A percentile compares a stretch with the other conserved stretches of the same genome.
Evolutionary conservation across 768 basidiomycete genomes (phyloP).

Genomic region (Xerocomellus intermedius): DNA sequence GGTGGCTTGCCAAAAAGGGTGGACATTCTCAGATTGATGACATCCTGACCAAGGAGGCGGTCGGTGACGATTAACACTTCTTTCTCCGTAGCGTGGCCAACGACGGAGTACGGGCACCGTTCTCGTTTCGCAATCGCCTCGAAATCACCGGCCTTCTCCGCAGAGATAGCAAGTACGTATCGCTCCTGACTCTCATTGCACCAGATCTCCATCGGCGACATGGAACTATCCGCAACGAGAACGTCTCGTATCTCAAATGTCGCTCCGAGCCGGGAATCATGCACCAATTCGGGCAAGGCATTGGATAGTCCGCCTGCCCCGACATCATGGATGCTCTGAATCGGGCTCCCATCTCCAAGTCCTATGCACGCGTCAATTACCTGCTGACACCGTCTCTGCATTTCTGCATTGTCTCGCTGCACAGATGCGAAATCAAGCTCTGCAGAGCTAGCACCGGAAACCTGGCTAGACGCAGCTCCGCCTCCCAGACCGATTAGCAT

Average conservation of each 20-base stretch:
- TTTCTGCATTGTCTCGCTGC: slow-evolving; percentile 97
- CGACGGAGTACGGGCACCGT: slow-evolving; percentile 89
- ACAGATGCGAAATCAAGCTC: slow-evolving; percentile 97
- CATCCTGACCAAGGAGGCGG: slow-evolving; percentile 70
- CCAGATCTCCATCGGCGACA: slow-evolving; percentile 99
- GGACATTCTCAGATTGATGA: slow-evolving; percentile 90
- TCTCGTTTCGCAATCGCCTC: slow-evolving; percentile 80
- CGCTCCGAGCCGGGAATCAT: slow-evolving; percentile 91
- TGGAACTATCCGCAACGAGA: slow-evolving; percentile 83
- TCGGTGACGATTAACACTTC: slow-evolving; percentile 89
- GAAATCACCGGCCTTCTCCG: slow-evolving; percentile 61
- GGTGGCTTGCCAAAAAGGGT: slow-evolving; percentile 97
- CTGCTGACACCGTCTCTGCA: slow-evolving; percentile 96
- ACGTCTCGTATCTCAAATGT: slow-evolving; percentile 93
- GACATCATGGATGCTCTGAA: slow-evolving; percentile 97
- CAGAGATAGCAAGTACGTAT: slow-evolving; percentile 88
- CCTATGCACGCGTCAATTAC: slow-evolving; percentile 91
- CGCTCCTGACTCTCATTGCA: slow-evolving; percentile 99
- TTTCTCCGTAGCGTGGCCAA: slow-evolving; percentile 81
- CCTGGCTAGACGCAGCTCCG: slow-evolving; percentile 93
- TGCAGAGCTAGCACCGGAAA: slow-evolving; percentile 84
- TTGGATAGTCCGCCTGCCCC: slow-evolving; percentile 97
- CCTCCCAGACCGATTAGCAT: slow-evolving; percentile 96
- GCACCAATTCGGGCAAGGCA: slow-evolving; percentile 94
- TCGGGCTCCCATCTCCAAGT: slow-evolving; percentile 61